Conservation (phyloP, 345 rosid species). For the Moricandia moricandioides region DNA sequence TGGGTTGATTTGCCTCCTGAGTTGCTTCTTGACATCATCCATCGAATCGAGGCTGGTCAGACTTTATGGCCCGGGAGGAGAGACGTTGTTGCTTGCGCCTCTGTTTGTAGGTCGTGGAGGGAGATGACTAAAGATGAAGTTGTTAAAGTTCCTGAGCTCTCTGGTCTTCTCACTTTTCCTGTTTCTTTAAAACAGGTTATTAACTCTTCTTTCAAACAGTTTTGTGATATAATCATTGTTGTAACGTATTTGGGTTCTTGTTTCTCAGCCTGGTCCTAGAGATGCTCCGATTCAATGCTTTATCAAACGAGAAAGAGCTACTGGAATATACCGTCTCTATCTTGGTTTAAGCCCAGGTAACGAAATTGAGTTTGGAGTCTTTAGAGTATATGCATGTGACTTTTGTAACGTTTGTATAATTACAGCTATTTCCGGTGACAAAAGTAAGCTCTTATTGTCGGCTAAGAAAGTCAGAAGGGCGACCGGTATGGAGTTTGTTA, state of each 20-base stretch:
- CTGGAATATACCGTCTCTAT: constrained; percentile 64
- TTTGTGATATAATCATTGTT: background rate
- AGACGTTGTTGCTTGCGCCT: constrained; percentile 81
- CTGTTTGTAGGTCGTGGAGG: constrained; percentile 88
- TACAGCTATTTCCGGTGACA: constrained; percentile 70
- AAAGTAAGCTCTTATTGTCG: constrained; percentile 70
- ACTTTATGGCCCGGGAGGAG: constrained; percentile 76
- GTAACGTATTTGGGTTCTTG: constrained; percentile 7
- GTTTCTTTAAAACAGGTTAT: constrained; percentile 76
- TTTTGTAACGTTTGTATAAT: background rate
- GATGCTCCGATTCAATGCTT: constrained; percentile 84
- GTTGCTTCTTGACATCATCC: constrained; percentile 67
- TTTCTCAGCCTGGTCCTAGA: constrained; percentile 76
- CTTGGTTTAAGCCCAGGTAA: constrained; percentile 88
- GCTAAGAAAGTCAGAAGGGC: constrained; percentile 81
- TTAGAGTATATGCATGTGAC: background rate
- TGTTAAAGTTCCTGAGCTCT: constrained; percentile 62
- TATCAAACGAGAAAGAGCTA: constrained; percentile 71
- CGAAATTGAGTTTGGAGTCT: background rate
- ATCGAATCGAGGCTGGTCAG: constrained; percentile 53
- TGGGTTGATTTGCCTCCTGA: constrained; percentile 94
- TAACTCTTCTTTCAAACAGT: background rate
- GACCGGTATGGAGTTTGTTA: constrained; percentile 60
- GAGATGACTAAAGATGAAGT: constrained; percentile 53
- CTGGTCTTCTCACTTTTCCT: constrained; percentile 79